Evolutionary conservation across 345 rosid genomes (phyloP), one percentile per base, ranked within the genome.

Genomic region (Moricandia arvensis): DNA sequence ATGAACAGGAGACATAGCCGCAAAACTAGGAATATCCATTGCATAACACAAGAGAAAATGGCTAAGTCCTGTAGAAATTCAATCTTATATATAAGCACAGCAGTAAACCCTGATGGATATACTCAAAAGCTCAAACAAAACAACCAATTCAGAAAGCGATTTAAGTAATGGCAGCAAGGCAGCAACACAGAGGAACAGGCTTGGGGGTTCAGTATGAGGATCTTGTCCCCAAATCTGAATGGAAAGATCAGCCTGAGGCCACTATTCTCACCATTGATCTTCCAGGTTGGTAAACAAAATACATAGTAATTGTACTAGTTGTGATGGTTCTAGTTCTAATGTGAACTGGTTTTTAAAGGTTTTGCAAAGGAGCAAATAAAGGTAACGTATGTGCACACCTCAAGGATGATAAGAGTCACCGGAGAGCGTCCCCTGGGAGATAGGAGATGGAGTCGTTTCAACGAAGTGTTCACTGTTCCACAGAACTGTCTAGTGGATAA

Each of bases 291-390:
- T 49, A 15, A 15, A 49, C n/a, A 24, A 21, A 21, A 21, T 21
- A 21, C 1, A 11, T 6, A 51, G 12, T 41, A 5, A 6, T 8
- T 4, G 49, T 69, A 64, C 11, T 71, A 6, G 0, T 30, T 17
- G 7, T 45, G 34, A 6, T 75, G 54, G 31, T 68, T 34, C 7
- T 51, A 17, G 9, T 51, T 55, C 15, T 65, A 35, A 38, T 41
- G 11, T 78, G 63, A 49, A 15, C 5, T 51, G 69, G 31, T 62
- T 24, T 71, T 5, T 0, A 0, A 78, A 92, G 93, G 68, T 54
- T 92, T 88, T 41, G 2, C 24, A 7, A 88, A 77, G 84, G 88
- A 88, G 62, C 93, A 90, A 76, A 3, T 88, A 1, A 80, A 33
- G 35, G 80, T 88, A 16, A 80, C 85, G 0, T 86, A 76, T 62